Evolutionary conservation across 139 green algal genomes (phyloP).

Genomic region (Chlorella sp.): DNA sequence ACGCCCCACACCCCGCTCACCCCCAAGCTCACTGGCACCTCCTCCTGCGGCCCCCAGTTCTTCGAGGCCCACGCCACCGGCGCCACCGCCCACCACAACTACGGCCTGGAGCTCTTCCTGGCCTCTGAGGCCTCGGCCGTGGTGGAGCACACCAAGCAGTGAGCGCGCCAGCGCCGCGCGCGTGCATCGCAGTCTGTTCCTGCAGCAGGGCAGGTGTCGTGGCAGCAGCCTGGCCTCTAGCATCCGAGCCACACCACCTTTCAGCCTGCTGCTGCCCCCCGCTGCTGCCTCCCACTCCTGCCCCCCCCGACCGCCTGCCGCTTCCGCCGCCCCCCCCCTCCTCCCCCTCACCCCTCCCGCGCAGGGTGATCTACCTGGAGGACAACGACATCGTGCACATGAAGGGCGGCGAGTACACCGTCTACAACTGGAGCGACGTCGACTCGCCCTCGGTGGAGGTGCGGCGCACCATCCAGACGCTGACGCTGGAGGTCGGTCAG

Average conservation of each 20-base stretch:
- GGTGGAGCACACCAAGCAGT: conserved; percentile 97
- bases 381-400: conserved; percentile 96
- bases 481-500: conserved; percentile 94
- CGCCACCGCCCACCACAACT: conserved; percentile 1
- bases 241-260: too few relatives aligned
- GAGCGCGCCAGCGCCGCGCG: too few relatives aligned
- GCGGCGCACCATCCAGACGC: conserved; percentile 78
- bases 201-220: too few relatives aligned
- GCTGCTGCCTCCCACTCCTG: background rate
- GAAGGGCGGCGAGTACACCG: conserved; percentile 62
- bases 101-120: conserved; percentile 90
- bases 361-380: conserved; percentile 87
- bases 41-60: conserved; percentile 35
- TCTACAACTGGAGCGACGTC: conserved; percentile 73
- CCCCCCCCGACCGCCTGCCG: background rate
- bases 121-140: conserved; percentile 94
- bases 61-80: conserved; percentile 9
- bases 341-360: background rate
- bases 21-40: conserved; percentile 40
- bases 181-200: too few relatives aligned
- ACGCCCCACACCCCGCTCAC: conserved; percentile 42
- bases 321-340: background rate
- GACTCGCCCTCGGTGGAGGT: conserved; percentile 50
- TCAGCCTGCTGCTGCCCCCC: background rate
- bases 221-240: too few relatives aligned